Base-by-base conservation (phyloP, 192 early-diverging fungal species). In the Backusella tuberculispora region DNA sequence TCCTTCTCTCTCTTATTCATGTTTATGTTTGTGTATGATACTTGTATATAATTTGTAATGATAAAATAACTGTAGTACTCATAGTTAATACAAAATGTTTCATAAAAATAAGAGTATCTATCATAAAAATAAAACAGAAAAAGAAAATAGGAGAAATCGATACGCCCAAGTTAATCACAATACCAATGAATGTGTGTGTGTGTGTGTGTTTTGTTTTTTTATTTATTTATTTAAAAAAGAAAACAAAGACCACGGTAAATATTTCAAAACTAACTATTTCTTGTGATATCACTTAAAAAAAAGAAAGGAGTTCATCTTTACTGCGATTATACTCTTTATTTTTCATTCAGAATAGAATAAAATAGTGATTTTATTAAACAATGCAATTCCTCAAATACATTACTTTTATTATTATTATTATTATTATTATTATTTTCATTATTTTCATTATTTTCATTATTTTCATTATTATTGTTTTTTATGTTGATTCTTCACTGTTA, bases 261-360 rank as follows among this genome's bases (percentile, higher is more conserved):
- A 60, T 60, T 60, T 60, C 26, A 60, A 60, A 60, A n/a, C 24
- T 26, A 60, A 60, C 53, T 13, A 60, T 60, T 60, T 56, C 12
- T 12, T 60, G 53, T 50, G 53, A 60, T 12, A 13, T 60, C 21
- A 60, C 53, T 60, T 60, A 60, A 60, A 60, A 24, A 34, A 34
- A 34, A 34, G 29, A 34, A 34, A 34, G 29, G 21, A 10, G 0
- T 12, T 56, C 53, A n/a, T 26, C 53, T 56, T 2, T 34, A 34
- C 29, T 34, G 29, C 0, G 29, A 34, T 34, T 34, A 34, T 34
- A 34, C 29, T 34, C 29, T 34, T 34, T 34, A 34, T 34, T 34
- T 34, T 34, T 34, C 29, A 34, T 1, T 34, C 29, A 34, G 2
- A 34, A 34, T 34, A 34, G 2, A 34, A 34, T 34, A 34, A 34